Evolutionary conservation across 1,284 basidiomycete genomes (phyloP).

Genomic region (Inonotus obliquus): DNA sequence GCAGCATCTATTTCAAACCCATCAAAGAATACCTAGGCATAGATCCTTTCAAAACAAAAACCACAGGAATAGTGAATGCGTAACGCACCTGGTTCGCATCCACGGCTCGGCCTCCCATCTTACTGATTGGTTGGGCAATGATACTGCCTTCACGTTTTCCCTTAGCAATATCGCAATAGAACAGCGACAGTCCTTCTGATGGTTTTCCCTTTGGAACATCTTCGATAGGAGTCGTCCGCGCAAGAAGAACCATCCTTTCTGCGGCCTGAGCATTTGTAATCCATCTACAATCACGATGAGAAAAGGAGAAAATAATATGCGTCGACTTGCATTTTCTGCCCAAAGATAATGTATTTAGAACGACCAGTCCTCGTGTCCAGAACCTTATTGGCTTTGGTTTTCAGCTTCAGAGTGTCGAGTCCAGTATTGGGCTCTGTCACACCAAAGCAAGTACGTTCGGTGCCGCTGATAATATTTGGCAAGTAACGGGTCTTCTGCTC

Average conservation of each 20-base stretch:
- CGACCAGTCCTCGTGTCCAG: slow-evolving; percentile 14
- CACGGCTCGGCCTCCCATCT: slow-evolving; percentile 34
- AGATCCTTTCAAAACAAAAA: background rate
- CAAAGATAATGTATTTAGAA: slow-evolving; percentile 25
- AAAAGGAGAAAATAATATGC: background rate
- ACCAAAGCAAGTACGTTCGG: slow-evolving; percentile 32
- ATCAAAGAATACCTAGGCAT: slow-evolving; percentile 29
- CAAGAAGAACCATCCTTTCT: slow-evolving; percentile 29
- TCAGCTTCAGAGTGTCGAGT: slow-evolving; percentile 29
- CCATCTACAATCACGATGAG: slow-evolving; percentile 4
- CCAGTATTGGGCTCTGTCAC: slow-evolving; percentile 33
- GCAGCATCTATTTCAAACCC: slow-evolving; percentile 28
- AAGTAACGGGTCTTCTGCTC: slow-evolving; percentile 28
- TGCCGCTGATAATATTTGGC: slow-evolving; percentile 30
- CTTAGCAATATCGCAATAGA: slow-evolving; percentile 25
- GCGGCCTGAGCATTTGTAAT: slow-evolving; percentile 28
- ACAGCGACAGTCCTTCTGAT: slow-evolving; percentile 22
- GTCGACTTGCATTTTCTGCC: slow-evolving; percentile 25
- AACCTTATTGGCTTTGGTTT: slow-evolving; percentile 25
- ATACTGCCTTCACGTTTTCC: slow-evolving; percentile 24
- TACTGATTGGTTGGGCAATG: slow-evolving; percentile 28
- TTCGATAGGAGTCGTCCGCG: slow-evolving; percentile 28
- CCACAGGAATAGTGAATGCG: background rate
- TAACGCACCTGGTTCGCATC: slow-evolving; percentile 29
- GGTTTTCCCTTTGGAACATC: slow-evolving; percentile 18